Percentiles rank a stretch among this genome's conserved stretches.
phyloP scores from a whole-genome alignment of 352 stramenopile species.

The Phytophthora citrophthora region DNA sequence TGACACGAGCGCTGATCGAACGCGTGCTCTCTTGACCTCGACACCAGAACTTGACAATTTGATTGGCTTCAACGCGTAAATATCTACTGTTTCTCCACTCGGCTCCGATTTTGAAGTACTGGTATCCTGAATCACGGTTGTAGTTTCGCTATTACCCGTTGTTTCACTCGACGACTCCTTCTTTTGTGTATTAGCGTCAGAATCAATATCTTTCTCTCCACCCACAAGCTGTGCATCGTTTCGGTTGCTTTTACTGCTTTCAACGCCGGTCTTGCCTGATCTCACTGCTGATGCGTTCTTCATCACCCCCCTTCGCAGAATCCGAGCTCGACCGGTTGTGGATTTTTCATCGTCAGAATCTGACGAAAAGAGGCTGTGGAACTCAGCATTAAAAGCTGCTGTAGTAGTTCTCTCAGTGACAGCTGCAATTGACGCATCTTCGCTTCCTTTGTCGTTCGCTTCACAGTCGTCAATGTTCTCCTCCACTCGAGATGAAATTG shows the following conservation, averaged over 20 bases:
- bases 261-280: background rate
- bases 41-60: constrained; percentile 24
- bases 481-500: background rate
- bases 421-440: background rate
- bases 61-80: constrained; percentile 27
- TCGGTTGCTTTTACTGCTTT: background rate
- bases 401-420: constrained; percentile 14
- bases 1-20: constrained; percentile 39
- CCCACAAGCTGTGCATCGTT: background rate
- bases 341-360: constrained; percentile 28
- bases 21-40: constrained; percentile 54
- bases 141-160: background rate
- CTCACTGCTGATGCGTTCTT: constrained; percentile 8
- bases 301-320: constrained; percentile 15
- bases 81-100: background rate
- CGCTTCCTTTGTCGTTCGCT: background rate
- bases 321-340: background rate
- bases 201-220: background rate
- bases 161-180: constrained; percentile 2
- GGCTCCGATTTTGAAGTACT: constrained; percentile 2
- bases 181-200: constrained; percentile 3
- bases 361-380: constrained; percentile 33
- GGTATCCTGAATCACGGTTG: background rate
- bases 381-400: constrained; percentile 24
- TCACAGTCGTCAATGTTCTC: constrained; percentile 1